Evolutionary conservation across 2,329 filamentous ascomycete genomes (phyloP).

Genomic region (Ophiostoma ips): DNA sequence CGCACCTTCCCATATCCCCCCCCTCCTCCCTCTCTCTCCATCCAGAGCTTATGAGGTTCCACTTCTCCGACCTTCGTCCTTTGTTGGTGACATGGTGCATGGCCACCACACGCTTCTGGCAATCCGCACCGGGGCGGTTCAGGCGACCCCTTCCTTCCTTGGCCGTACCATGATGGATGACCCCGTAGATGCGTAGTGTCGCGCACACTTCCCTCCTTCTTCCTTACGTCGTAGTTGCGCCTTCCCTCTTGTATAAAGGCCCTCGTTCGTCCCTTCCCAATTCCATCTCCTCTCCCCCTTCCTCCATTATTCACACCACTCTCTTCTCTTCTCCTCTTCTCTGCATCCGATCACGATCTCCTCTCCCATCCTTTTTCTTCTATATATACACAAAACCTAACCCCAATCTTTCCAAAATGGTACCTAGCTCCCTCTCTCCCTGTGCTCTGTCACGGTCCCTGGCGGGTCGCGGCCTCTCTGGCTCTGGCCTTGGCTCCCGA

Average conservation of each 20-base stretch:
- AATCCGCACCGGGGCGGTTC: background rate
- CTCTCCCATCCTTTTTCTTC: background rate
- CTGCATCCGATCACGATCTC: background rate
- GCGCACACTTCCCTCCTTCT: background rate
- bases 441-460: slow-evolving; percentile 1
- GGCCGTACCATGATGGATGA: background rate
- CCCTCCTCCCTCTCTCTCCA: background rate
- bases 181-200: background rate
- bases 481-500: background rate
- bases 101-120: background rate
- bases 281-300: background rate
- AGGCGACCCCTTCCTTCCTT: background rate
- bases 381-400: background rate
- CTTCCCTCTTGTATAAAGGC: slow-evolving; percentile 5
- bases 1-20: background rate
- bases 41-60: background rate
- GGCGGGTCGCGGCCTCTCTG: slow-evolving; percentile 3
- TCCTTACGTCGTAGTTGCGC: background rate
- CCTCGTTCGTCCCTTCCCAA: background rate
- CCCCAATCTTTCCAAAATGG: slow-evolving; percentile 11
- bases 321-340: slow-evolving; percentile 1
- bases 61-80: slow-evolving; percentile 9
- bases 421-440: background rate
- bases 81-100: background rate
- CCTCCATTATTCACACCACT: background rate